Evolutionary conservation across 345 rosid genomes (phyloP).

Genomic region (Eucalyptus pauciflora): DNA sequence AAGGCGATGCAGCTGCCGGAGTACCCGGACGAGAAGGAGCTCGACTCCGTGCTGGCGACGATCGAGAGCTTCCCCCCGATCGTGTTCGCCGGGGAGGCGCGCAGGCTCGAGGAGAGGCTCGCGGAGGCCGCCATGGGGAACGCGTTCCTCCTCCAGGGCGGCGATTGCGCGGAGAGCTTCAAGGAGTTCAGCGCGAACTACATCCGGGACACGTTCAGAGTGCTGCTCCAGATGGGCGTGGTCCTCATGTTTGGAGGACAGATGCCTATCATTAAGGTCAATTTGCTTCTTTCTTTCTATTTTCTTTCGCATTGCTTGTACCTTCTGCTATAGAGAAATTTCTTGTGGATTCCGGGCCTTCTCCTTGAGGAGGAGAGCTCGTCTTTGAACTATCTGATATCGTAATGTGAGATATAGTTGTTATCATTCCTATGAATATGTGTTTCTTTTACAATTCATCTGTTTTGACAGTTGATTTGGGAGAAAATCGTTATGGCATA

Average conservation of each 20-base stretch:
- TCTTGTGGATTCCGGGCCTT: neutral
- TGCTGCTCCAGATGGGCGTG: conserved; percentile 51
- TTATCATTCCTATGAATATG: neutral
- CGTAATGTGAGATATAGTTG: neutral
- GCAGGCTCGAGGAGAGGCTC: neutral
- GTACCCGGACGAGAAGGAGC: neutral
- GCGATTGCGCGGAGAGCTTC: neutral
- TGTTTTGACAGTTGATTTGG: neutral
- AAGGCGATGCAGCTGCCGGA: neutral
- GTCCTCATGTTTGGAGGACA: conserved; percentile 58
- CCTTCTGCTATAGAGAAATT: neutral
- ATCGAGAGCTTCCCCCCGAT: neutral
- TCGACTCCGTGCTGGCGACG: neutral
- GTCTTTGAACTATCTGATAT: neutral
- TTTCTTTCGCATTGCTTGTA: neutral
- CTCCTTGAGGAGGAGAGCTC: neutral
- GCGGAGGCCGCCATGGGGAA: neutral
- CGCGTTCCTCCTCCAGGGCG: neutral
- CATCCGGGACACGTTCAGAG: conserved; percentile 5
- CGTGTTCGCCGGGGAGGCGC: neutral
- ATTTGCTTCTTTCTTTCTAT: neutral
- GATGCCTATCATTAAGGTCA: conserved; percentile 47
- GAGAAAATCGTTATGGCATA: neutral
- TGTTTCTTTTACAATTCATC: neutral
- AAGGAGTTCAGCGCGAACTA: neutral